Conservation (phyloP, 768 basidiomycete species). For the Mrakia gelida region DNA sequence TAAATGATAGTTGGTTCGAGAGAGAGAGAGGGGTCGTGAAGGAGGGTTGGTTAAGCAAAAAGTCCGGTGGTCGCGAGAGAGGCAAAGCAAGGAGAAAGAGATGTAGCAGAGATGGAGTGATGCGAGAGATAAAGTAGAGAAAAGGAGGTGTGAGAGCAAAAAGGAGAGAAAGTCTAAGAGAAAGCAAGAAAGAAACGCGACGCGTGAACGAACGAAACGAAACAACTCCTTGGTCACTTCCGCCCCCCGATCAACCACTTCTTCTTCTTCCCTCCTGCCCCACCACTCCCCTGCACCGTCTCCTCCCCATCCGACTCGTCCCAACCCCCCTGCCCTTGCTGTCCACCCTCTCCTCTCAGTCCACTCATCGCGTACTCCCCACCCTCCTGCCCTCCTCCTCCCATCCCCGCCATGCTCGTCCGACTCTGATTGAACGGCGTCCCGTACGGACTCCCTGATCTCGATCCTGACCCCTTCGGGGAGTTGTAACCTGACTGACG, state of each 20-base stretch:
- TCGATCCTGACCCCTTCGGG: constrained; percentile 6
- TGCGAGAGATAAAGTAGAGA: too few relatives aligned
- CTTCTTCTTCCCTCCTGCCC: not conserved
- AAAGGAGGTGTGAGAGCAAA: too few relatives aligned
- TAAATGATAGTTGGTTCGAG: too few relatives aligned
- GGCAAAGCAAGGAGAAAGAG: too few relatives aligned
- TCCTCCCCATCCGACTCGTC: constrained; percentile 16
- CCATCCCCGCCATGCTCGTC: not conserved
- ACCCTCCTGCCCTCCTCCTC: not conserved
- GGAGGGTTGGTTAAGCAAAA: too few relatives aligned
- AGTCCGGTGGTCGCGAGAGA: too few relatives aligned
- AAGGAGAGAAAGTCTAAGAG: too few relatives aligned
- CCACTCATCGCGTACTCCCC: constrained; percentile 7
- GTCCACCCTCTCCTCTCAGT: not conserved
- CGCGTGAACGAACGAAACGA: not conserved
- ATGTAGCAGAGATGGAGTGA: too few relatives aligned
- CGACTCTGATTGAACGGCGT: constrained; percentile 11
- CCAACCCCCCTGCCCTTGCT: not conserved
- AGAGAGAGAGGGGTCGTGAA: too few relatives aligned
- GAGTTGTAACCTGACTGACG: constrained; percentile 16
- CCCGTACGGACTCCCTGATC: constrained; percentile 4
- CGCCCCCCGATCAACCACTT: not conserved
- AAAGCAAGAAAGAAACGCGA: too few relatives aligned
- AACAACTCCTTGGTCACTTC: not conserved
- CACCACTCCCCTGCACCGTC: too few relatives aligned